phyloP scores from a whole-genome alignment of 2,329 filamentous ascomycete species.

The Venturia effusa region DNA sequence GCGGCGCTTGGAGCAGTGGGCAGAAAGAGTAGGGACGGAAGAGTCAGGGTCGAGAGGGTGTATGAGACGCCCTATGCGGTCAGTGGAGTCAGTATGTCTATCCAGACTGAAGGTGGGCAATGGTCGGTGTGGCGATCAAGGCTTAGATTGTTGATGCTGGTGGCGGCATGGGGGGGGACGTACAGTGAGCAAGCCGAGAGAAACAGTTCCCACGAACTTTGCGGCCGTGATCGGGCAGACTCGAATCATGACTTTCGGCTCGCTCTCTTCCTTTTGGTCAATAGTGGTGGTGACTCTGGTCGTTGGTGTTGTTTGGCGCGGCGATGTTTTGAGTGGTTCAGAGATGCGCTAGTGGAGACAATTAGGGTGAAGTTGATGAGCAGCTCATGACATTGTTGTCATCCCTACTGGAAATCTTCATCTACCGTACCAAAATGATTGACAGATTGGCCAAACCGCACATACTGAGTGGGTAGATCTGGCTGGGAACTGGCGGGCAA shows the following conservation, averaged over 20 bases:
- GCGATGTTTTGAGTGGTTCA: too few relatives aligned
- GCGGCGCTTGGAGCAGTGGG: slow-evolving; percentile 59
- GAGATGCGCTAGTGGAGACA: too few relatives aligned
- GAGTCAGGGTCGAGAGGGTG: slow-evolving; percentile 64
- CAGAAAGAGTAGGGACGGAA: slow-evolving; percentile 71
- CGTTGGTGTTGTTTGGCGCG: neutral
- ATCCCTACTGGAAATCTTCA: too few relatives aligned
- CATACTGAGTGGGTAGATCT: too few relatives aligned
- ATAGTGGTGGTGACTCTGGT: neutral
- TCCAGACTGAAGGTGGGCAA: neutral
- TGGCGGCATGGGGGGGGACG: slow-evolving; percentile 26
- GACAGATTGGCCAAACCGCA: too few relatives aligned
- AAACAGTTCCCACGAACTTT: slow-evolving; percentile 90
- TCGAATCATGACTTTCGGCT: neutral
- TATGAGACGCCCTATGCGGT: slow-evolving; percentile 69
- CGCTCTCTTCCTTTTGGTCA: slow-evolving; percentile 4
- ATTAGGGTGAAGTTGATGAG: too few relatives aligned
- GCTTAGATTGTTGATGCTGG: slow-evolving; percentile 12
- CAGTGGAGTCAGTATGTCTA: slow-evolving; percentile 7
- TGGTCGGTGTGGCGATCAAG: too few relatives aligned
- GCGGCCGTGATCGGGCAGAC: slow-evolving; percentile 54
- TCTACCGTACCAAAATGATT: too few relatives aligned
- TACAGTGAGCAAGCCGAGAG: slow-evolving; percentile 80
- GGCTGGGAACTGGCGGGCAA: too few relatives aligned
- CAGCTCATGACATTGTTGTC: too few relatives aligned